phyloP scores from a whole-genome alignment of 2,329 filamentous ascomycete species.

The Ascochyta rabiei region DNA sequence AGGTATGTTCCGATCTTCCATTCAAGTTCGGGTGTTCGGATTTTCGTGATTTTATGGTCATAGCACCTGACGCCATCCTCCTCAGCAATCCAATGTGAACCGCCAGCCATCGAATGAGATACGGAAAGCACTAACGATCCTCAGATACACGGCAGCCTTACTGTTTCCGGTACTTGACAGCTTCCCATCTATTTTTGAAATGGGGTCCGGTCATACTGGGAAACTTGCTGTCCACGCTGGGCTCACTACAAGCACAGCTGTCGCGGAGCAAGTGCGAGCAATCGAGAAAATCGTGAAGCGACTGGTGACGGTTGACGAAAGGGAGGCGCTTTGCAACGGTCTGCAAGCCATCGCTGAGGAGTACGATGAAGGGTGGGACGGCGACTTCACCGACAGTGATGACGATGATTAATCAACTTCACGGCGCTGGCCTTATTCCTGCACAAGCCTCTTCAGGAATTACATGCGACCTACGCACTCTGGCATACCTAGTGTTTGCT shows the following conservation, averaged over 20 bases:
- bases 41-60: not conserved
- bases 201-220: conserved; percentile 45
- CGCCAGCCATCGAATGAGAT: conserved; percentile 9
- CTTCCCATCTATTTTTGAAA: conserved; percentile 76
- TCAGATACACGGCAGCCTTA: conserved; percentile 60
- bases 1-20: conserved; percentile 34
- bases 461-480: conserved; percentile 15
- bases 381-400: conserved; percentile 64
- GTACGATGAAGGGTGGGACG: conserved; percentile 87
- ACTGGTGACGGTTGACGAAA: conserved; percentile 74
- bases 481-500: not conserved
- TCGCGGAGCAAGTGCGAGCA: conserved; percentile 70
- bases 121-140: conserved; percentile 21
- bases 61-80: conserved; percentile 1
- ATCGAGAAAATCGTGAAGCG: conserved; percentile 69
- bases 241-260: conserved; percentile 75
- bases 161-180: conserved; percentile 81
- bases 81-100: conserved; percentile 4
- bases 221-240: conserved; percentile 57
- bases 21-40: not conserved
- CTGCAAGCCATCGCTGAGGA: conserved; percentile 83
- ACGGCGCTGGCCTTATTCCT: not conserved
- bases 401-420: conserved; percentile 62
- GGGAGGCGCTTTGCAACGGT: conserved; percentile 81
- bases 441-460: conserved; percentile 17